These are phyloP conservation scores for Alternaria novae-zelandiae DNA, from an alignment of 2,329 filamentous ascomycete species.

Conservation along the genomic window DNA sequence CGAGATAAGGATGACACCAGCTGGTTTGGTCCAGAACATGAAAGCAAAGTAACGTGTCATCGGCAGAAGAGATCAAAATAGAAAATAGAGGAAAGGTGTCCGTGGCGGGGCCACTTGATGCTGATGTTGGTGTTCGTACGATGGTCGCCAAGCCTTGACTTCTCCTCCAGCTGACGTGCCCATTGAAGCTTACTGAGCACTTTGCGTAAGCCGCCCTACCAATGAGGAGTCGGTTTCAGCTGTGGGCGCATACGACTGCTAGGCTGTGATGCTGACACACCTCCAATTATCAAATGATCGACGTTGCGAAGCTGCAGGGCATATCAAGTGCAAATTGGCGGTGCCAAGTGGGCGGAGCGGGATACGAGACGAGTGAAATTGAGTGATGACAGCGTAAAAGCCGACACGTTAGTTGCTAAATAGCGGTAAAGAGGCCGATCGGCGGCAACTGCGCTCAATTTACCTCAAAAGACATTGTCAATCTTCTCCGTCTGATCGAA, in stretches of 20 bases:
- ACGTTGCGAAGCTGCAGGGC: not conserved
- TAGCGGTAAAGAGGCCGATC: not conserved
- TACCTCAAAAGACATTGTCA: slow-evolving; percentile 29
- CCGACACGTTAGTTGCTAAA: not conserved
- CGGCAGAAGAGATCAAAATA: slow-evolving; percentile 4
- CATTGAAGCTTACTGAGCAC: slow-evolving; percentile 26
- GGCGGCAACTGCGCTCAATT: not conserved
- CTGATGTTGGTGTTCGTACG: slow-evolving; percentile 10
- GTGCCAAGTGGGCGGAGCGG: slow-evolving; percentile 8
- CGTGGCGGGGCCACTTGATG: slow-evolving; percentile 8
- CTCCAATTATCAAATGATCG: not conserved
- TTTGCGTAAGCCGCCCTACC: slow-evolving; percentile 8
- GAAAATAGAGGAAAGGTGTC: not conserved
- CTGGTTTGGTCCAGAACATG: slow-evolving; percentile 1
- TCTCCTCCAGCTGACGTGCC: slow-evolving; percentile 18
- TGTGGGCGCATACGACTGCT: not conserved
- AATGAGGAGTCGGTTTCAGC: slow-evolving; percentile 1
- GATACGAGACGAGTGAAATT: not conserved
- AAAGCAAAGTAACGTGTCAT: not conserved
- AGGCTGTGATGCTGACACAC: slow-evolving; percentile 12
- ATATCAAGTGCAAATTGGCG: not conserved
- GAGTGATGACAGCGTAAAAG: not conserved
- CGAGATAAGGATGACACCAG: not conserved
- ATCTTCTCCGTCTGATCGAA: slow-evolving; percentile 58
- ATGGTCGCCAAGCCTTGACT: slow-evolving; percentile 12